Evolutionary conservation across 129 eudicot genomes (phyloP).

Genomic region (Centaurea solstitialis): DNA sequence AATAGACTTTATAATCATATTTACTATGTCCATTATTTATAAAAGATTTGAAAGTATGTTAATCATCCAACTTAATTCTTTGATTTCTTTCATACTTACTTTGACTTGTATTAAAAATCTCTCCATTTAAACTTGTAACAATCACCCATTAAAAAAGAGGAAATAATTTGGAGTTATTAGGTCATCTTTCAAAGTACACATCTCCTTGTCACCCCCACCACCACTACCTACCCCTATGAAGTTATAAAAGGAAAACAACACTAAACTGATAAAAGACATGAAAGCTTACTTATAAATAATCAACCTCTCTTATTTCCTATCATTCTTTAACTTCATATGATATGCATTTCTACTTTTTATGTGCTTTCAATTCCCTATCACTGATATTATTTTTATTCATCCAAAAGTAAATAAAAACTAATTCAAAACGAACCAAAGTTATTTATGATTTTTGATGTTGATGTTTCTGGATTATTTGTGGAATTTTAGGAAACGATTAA

Average conservation of each 20-base stretch:
- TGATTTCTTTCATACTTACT: too few species aligned
- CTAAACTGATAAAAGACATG: neutral
- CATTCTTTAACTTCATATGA: constrained; percentile 19
- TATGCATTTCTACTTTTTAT: constrained; percentile 16
- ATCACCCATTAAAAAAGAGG: neutral
- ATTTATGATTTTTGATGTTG: neutral
- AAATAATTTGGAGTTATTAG: neutral
- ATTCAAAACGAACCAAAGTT: neutral
- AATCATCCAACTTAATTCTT: too few species aligned
- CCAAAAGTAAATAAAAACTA: neutral
- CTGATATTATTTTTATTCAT: neutral
- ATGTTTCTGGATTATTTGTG: neutral
- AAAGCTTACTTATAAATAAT: constrained; percentile 21
- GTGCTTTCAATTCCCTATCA: constrained; percentile 15
- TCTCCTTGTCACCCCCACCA: constrained; percentile 2
- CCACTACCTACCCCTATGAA: constrained; percentile 2
- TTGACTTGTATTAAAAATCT: too few species aligned
- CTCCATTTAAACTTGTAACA: neutral
- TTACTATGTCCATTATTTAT: too few species aligned
- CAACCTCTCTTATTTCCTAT: neutral
- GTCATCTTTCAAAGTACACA: constrained; percentile 16
- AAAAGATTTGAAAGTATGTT: too few species aligned
- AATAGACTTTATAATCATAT: too few species aligned
- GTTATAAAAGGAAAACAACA: constrained; percentile 10
- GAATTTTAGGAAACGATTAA: neutral